Evolutionary conservation across 2,329 filamentous ascomycete species (phyloP).

Genomic region (Rosellinia necatrix): DNA sequence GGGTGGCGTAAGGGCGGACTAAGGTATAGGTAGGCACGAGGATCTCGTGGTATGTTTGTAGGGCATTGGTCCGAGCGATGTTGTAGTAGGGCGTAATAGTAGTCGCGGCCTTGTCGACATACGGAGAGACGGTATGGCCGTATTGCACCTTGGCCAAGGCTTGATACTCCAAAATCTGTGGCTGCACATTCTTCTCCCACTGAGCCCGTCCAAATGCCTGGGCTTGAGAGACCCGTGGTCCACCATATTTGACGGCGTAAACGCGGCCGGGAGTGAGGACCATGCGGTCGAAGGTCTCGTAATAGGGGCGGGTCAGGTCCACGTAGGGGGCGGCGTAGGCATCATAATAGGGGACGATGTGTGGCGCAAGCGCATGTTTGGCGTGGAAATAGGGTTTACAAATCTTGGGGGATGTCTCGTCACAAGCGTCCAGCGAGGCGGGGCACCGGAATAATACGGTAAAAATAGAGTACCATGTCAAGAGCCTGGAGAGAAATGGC

Average conservation of each 20-base stretch:
- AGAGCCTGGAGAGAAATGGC: constrained; percentile 57
- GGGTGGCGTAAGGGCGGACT: constrained; percentile 73
- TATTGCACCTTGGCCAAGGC: constrained; percentile 68
- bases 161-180: constrained; percentile 71
- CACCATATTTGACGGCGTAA: constrained; percentile 74
- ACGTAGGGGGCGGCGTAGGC: constrained; percentile 84
- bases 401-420: constrained; percentile 71
- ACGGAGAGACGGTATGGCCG: constrained; percentile 70
- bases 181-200: constrained; percentile 80
- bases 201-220: constrained; percentile 69
- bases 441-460: constrained; percentile 86
- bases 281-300: constrained; percentile 61
- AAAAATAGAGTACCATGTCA: constrained; percentile 84
- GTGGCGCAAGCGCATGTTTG: constrained; percentile 68
- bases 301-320: constrained; percentile 76
- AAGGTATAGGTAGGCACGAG: constrained; percentile 76
- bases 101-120: constrained; percentile 66
- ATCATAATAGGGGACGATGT: constrained; percentile 84
- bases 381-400: constrained; percentile 82
- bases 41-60: constrained; percentile 72
- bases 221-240: constrained; percentile 71
- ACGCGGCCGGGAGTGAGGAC: constrained; percentile 71
- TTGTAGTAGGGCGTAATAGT: constrained; percentile 74
- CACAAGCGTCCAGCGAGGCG: constrained; percentile 67
- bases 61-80: constrained; percentile 63